Percentiles rank a stretch among this genome's conserved stretches.
These are phyloP conservation scores for Clonostachys sp. DNA, from an alignment of 2,329 filamentous ascomycete genomes.

Conservation along the genomic window DNA sequence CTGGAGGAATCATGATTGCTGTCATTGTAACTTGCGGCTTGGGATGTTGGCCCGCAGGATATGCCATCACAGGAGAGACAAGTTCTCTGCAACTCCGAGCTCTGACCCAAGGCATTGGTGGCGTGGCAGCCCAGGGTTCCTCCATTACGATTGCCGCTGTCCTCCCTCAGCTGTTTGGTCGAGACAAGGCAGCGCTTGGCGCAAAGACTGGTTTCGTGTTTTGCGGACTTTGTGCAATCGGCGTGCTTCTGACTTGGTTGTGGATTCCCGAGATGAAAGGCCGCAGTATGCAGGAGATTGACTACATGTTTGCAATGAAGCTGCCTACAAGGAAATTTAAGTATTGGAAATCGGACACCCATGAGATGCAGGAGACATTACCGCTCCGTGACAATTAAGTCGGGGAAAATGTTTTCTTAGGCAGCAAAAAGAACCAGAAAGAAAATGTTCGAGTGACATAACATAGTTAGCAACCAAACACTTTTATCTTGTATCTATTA, in stretches of 20 bases:
- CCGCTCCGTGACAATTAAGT: no score
- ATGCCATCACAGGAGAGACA: constrained; percentile 26
- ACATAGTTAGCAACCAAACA: no score
- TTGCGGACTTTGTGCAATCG: constrained; percentile 18
- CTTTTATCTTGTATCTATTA: no score
- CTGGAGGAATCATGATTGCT: background rate
- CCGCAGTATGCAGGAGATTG: constrained; percentile 36
- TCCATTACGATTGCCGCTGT: constrained; percentile 18
- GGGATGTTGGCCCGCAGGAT: constrained; percentile 34
- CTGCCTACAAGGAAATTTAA: constrained; percentile 1
- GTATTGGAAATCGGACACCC: background rate
- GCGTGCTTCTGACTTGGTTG: constrained; percentile 27
- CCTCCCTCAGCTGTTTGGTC: constrained; percentile 19
- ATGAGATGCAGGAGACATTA: no score
- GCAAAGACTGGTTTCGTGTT: constrained; percentile 35
- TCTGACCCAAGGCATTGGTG: constrained; percentile 28
- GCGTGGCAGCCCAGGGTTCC: constrained; percentile 28
- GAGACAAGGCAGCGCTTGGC: constrained; percentile 24
- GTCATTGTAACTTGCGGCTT: constrained; percentile 29
- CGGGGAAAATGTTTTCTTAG: no score
- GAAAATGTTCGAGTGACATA: no score
- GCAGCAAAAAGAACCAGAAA: no score
- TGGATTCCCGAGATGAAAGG: constrained; percentile 45
- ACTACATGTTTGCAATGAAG: constrained; percentile 20
- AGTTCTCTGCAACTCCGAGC: constrained; percentile 13